These are phyloP conservation scores for Strobilomyces echinocephalus DNA, from an alignment of 768 basidiomycete species.

Conservation along the genomic window DNA sequence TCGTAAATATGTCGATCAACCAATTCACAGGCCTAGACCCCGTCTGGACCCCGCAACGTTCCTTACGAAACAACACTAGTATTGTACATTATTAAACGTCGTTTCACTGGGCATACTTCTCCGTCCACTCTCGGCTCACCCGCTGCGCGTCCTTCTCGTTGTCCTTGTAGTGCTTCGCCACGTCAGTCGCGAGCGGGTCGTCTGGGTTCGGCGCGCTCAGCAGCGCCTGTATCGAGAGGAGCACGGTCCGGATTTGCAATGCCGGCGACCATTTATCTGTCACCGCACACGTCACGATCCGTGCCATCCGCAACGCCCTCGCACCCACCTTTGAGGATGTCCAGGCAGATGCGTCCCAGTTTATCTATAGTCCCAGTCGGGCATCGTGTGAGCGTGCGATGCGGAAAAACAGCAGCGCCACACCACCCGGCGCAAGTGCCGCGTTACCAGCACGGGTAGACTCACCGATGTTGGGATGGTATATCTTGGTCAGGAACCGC, in stretches of 20 bases:
- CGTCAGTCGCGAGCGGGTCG: slow-evolving; percentile 90
- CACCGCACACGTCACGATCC: neutral
- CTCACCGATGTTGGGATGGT: slow-evolving; percentile 98
- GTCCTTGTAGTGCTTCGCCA: slow-evolving; percentile 98
- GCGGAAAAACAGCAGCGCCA: slow-evolving; percentile 11
- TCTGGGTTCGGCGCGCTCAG: slow-evolving; percentile 95
- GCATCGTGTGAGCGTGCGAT: slow-evolving; percentile 21
- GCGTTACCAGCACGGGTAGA: too few relatives aligned
- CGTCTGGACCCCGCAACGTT: slow-evolving; percentile 12
- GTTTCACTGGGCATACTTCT: slow-evolving; percentile 61
- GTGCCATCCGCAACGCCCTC: neutral
- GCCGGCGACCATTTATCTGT: slow-evolving; percentile 99
- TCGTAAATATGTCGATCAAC: slow-evolving; percentile 18
- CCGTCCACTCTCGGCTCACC: slow-evolving; percentile 94
- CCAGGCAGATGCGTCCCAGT: slow-evolving; percentile 95
- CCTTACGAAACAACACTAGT: neutral
- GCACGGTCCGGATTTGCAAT: slow-evolving; percentile 94
- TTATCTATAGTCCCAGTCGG: slow-evolving; percentile 61
- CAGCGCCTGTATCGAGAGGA: slow-evolving; percentile 95
- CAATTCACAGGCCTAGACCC: slow-evolving; percentile 24
- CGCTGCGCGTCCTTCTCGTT: slow-evolving; percentile 89
- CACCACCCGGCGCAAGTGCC: too few relatives aligned
- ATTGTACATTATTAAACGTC: neutral
- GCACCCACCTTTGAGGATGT: slow-evolving; percentile 87
- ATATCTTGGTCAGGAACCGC: slow-evolving; percentile 95